phyloP scores from a whole-genome alignment of 2,329 filamentous ascomycete genomes.

The Phyllosticta capitalensis region DNA sequence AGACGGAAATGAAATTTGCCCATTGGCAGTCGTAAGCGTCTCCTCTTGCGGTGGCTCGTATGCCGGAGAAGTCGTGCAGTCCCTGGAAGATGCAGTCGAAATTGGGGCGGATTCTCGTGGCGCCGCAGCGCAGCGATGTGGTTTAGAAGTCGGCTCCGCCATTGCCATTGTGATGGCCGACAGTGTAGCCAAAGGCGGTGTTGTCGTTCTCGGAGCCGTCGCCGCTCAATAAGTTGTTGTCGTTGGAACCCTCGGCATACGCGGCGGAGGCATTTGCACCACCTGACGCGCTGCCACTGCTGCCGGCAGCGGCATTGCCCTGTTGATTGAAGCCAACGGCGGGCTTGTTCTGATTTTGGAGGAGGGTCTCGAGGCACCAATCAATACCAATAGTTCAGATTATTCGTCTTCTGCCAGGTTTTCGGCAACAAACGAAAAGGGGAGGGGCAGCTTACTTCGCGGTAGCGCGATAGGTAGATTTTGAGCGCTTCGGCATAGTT shows the following conservation, averaged over 20 bases:
- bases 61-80: constrained; percentile 12
- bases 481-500: constrained; percentile 98
- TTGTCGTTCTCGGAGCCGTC: constrained; percentile 32
- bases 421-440: constrained; percentile 13
- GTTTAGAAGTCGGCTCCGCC: constrained; percentile 28
- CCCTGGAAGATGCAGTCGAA: constrained; percentile 9
- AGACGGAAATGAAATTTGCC: background rate
- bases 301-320: constrained; percentile 21
- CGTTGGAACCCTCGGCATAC: constrained; percentile 28
- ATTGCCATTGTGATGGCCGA: constrained; percentile 30
- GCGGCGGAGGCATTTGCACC: constrained; percentile 19
- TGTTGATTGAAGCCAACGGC: constrained; percentile 28
- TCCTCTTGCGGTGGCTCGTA: constrained; percentile 18
- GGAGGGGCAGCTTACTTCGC: constrained; percentile 64
- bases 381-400: constrained; percentile 43
- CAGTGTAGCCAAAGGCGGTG: constrained; percentile 33
- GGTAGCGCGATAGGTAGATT: constrained; percentile 94
- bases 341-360: constrained; percentile 55
- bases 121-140: constrained; percentile 16
- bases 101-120: constrained; percentile 11
- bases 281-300: constrained; percentile 18
- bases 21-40: constrained; percentile 13
- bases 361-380: constrained; percentile 61
- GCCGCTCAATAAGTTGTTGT: constrained; percentile 34
- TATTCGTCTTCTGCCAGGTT: constrained; percentile 23